phyloP scores from a whole-genome alignment of 176 grass and related monocot species.

The Eragrostis nindensis region DNA sequence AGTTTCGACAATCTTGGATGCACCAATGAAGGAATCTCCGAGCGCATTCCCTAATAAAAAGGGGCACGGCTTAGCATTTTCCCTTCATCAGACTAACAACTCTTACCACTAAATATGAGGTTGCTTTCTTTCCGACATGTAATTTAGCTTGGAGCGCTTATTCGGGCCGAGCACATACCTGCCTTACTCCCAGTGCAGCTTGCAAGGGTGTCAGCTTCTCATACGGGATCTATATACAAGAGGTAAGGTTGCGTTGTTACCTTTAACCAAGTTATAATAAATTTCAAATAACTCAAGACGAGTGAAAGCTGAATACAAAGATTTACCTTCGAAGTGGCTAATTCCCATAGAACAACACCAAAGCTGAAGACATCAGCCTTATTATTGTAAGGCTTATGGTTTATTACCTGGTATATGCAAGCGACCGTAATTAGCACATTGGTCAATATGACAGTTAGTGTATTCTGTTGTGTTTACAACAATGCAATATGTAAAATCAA shows the following conservation, averaged over 20 bases:
- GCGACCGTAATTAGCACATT: constrained; percentile 24
- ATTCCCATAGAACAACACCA: constrained; percentile 90
- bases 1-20: constrained; percentile 61
- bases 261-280: constrained; percentile 1
- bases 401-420: constrained; percentile 76
- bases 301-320: background rate
- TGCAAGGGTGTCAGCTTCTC: constrained; percentile 88
- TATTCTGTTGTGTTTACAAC: background rate
- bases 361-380: constrained; percentile 98
- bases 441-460: background rate
- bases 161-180: constrained; percentile 51
- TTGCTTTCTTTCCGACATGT: background rate
- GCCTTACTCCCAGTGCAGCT: constrained; percentile 91
- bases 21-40: constrained; percentile 55
- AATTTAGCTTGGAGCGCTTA: background rate
- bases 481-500: constrained; percentile 1
- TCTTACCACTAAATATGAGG: constrained; percentile 2
- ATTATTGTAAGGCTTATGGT: constrained; percentile 82
- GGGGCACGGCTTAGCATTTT: constrained; percentile 12
- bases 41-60: constrained; percentile 74
- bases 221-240: constrained; percentile 79
- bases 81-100: constrained; percentile 8
- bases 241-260: constrained; percentile 22
- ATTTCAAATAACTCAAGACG: constrained; percentile 12
- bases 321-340: constrained; percentile 85